phyloP scores from a whole-genome alignment of 805 yeast genomes.

The Cyberlindnera americana region DNA sequence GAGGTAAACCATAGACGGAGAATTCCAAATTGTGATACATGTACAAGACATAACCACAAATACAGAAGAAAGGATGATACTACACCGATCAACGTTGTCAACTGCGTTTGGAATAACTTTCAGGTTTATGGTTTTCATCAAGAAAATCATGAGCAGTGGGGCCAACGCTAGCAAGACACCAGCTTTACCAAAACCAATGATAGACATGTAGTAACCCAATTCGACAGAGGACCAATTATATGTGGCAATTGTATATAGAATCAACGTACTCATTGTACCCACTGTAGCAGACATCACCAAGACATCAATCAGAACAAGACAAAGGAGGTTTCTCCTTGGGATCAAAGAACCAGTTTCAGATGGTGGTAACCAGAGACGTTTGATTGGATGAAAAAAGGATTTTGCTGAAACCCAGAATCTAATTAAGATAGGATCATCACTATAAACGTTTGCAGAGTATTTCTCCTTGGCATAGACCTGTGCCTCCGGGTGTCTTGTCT shows the following conservation, averaged over 20 bases:
- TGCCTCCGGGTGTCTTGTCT: slow-evolving; percentile 24
- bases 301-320: slow-evolving; percentile 20
- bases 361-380: slow-evolving; percentile 21
- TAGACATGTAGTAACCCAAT: slow-evolving; percentile 26
- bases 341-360: slow-evolving; percentile 12
- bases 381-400: slow-evolving; percentile 19
- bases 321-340: slow-evolving; percentile 21
- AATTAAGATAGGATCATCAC: neutral
- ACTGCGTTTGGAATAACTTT: neutral
- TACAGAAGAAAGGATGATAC: neutral
- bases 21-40: slow-evolving; percentile 1
- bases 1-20: slow-evolving; percentile 11
- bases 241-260: slow-evolving; percentile 20
- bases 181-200: slow-evolving; percentile 24
- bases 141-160: slow-evolving; percentile 7
- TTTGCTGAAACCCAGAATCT: neutral
- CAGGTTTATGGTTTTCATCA: neutral
- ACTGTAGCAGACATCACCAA: slow-evolving; percentile 24
- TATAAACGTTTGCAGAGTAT: neutral
- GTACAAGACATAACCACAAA: neutral
- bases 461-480: slow-evolving; percentile 13
- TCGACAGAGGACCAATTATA: slow-evolving; percentile 26
- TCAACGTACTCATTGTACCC: slow-evolving; percentile 21
- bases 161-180: slow-evolving; percentile 17
- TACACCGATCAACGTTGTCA: neutral